Evolutionary conservation across 768 basidiomycete species (phyloP).

Genomic region (Mycena indigotica): DNA sequence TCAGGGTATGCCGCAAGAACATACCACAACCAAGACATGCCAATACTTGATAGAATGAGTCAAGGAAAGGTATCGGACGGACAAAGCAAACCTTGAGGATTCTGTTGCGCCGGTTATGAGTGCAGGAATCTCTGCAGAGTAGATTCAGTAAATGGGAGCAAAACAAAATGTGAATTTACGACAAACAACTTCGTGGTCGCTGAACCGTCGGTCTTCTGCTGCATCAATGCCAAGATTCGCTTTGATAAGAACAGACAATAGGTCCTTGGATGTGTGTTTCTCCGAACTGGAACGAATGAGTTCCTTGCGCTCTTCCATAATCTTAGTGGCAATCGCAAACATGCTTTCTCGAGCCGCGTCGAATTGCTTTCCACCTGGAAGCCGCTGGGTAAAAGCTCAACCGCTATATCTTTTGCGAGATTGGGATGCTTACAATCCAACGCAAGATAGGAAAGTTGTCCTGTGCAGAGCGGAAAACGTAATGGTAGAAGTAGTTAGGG

Average conservation of each 20-base stretch:
- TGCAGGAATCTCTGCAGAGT: too few species aligned
- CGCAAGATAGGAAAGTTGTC: background rate
- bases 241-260: constrained; percentile 1
- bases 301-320: background rate
- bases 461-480: constrained; percentile 3
- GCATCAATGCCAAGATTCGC: background rate
- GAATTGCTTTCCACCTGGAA: background rate
- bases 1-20: constrained; percentile 35
- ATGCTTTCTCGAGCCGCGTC: background rate
- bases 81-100: too few species aligned
- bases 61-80: background rate
- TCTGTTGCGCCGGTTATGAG: too few species aligned
- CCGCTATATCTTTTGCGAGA: too few species aligned
- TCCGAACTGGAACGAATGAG: background rate
- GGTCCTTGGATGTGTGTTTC: background rate
- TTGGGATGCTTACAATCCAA: background rate
- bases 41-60: constrained; percentile 13
- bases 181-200: background rate
- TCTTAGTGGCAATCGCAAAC: background rate
- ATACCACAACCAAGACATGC: constrained; percentile 38
- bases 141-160: too few species aligned
- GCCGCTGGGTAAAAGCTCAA: too few species aligned
- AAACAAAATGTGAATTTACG: too few species aligned
- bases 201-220: background rate
- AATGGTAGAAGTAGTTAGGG: background rate